A percentile compares a stretch with the other conserved stretches of the same genome.
These are phyloP conservation scores for Suhomyces emberorum DNA, from an alignment of 805 yeast genomes.

Conservation along the genomic window DNA sequence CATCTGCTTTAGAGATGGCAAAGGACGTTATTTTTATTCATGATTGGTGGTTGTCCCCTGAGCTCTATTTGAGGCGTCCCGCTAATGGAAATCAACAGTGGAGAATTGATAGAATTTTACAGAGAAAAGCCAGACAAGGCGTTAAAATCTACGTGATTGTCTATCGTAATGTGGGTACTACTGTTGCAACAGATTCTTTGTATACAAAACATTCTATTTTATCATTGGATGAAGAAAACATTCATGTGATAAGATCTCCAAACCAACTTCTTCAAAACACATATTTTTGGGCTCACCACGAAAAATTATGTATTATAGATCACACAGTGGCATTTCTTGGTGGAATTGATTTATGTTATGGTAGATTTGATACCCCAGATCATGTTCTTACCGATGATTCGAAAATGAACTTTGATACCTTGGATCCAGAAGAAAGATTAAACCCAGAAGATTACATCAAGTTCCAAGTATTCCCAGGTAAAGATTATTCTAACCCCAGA, in stretches of 20 bases:
- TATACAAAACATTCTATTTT: conserved; percentile 93
- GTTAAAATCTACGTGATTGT: conserved; percentile 89
- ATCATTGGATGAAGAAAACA: conserved; percentile 73
- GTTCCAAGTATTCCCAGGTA: conserved; percentile 85
- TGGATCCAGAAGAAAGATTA: conserved; percentile 26
- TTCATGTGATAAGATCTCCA: conserved; percentile 91
- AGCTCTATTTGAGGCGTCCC: conserved; percentile 87
- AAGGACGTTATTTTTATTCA: conserved; percentile 90
- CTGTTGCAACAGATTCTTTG: conserved; percentile 88
- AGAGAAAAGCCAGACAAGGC: conserved; percentile 89
- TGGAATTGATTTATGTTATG: conserved; percentile 93
- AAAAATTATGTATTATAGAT: conserved; percentile 82
- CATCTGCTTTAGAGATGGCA: conserved; percentile 90
- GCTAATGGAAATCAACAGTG: conserved; percentile 93
- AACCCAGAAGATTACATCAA: conserved; percentile 42
- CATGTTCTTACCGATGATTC: conserved; percentile 84
- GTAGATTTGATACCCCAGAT: conserved; percentile 95
- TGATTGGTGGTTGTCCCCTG: conserved; percentile 99
- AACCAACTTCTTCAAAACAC: conserved; percentile 91
- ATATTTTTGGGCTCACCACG: conserved; percentile 99
- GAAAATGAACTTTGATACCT: conserved; percentile 29
- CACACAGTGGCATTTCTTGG: conserved; percentile 88
- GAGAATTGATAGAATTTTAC: conserved; percentile 84
- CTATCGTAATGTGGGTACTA: conserved; percentile 89
- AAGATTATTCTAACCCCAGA: conserved; percentile 95